Conservation (phyloP, 2,329 filamentous ascomycete species). For the Cadophora malorum region DNA sequence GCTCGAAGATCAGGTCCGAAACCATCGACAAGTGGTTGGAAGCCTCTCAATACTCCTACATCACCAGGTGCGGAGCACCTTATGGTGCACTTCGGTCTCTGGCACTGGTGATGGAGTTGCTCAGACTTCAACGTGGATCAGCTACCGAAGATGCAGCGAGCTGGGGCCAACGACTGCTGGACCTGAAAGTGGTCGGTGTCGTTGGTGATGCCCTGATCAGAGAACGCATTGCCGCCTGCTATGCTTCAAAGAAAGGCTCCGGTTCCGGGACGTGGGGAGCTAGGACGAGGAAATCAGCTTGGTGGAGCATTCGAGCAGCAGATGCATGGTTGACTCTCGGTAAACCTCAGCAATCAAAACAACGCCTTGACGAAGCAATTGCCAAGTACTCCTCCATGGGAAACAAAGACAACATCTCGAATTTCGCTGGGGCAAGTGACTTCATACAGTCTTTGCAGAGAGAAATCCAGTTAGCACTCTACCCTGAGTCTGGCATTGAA, state of each 20-base stretch:
- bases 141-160: constrained; percentile 85
- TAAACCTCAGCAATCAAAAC: constrained; percentile 79
- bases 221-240: constrained; percentile 86
- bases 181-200: constrained; percentile 75
- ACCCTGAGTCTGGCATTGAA: constrained; percentile 42
- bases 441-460: constrained; percentile 60
- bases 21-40: constrained; percentile 87
- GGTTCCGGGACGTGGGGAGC: constrained; percentile 72
- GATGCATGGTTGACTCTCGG: constrained; percentile 82
- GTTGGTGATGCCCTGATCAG: constrained; percentile 83
- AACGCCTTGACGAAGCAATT: constrained; percentile 74
- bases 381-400: constrained; percentile 59
- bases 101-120: constrained; percentile 77
- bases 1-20: constrained; percentile 79
- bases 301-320: constrained; percentile 85
- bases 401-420: constrained; percentile 57
- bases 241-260: constrained; percentile 73
- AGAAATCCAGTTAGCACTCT: constrained; percentile 42
- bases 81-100: constrained; percentile 83
- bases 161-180: constrained; percentile 83
- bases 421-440: constrained; percentile 57
- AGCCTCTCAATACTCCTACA: constrained; percentile 89
- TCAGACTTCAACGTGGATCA: constrained; percentile 79
- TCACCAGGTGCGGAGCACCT: constrained; percentile 79
- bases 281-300: constrained; percentile 81